phyloP scores from a whole-genome alignment of 768 basidiomycete species.

The Tricholoma matsutake region DNA sequence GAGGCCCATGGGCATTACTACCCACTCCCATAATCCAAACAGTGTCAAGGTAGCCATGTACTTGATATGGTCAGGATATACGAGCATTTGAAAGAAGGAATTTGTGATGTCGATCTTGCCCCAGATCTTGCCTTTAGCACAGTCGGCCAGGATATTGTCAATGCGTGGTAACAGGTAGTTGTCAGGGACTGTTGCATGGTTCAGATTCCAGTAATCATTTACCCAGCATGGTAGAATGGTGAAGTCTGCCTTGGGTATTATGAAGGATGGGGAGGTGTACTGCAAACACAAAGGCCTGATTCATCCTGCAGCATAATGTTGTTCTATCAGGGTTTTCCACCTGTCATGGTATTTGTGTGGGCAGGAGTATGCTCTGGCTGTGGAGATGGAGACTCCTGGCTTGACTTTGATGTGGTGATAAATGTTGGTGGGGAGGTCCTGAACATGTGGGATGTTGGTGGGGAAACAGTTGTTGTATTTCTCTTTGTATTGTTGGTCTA shows the following conservation, averaged over 20 bases:
- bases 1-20: too few species aligned
- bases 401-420: not conserved
- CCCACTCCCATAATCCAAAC: too few species aligned
- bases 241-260: too few species aligned
- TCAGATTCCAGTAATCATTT: not conserved
- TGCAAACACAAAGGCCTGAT: not conserved
- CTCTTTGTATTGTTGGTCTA: not conserved
- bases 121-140: too few species aligned
- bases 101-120: too few species aligned
- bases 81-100: not conserved
- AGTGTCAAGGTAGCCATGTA: too few species aligned
- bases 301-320: not conserved
- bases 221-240: not conserved
- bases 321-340: not conserved
- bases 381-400: not conserved
- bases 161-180: not conserved
- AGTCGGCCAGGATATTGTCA: too few species aligned
- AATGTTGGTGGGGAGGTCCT: not conserved
- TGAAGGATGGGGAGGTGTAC: not conserved
- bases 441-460: not conserved
- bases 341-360: not conserved
- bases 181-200: not conserved
- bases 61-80: not conserved
- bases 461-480: not conserved
- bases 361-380: not conserved